A percentile compares a stretch with the other conserved stretches of the same genome.
These are phyloP conservation scores for Trypanosoma scelopori DNA, from an alignment of 208 protist species.

Conservation along the genomic window DNA sequence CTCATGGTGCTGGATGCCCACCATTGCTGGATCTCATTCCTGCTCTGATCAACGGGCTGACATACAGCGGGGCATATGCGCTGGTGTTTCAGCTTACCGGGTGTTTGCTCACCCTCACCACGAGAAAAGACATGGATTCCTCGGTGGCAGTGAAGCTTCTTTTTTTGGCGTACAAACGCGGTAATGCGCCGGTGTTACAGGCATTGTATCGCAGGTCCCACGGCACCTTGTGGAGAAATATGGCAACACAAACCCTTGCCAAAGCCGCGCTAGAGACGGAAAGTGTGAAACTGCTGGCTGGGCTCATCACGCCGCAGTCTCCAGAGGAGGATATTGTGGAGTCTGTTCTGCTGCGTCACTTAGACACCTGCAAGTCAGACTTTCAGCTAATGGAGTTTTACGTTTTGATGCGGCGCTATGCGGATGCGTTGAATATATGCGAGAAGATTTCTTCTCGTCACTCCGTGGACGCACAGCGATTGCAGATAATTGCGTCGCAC, in stretches of 20 bases:
- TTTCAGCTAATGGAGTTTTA: constrained; percentile 58
- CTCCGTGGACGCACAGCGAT: constrained; percentile 51
- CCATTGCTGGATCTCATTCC: constrained; percentile 46
- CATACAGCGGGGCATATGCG: constrained; percentile 50
- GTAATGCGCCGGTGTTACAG: constrained; percentile 42
- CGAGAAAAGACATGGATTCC: constrained; percentile 29
- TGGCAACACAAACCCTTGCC: constrained; percentile 57
- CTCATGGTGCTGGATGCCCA: constrained; percentile 29
- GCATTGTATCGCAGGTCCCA: constrained; percentile 43
- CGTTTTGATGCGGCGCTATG: constrained; percentile 67
- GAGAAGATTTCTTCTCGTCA: constrained; percentile 30
- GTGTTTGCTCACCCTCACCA: constrained; percentile 34
- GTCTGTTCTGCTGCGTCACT: constrained; percentile 34
- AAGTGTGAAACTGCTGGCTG: constrained; percentile 44
- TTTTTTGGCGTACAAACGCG: constrained; percentile 52
- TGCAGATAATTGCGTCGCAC: constrained; percentile 58
- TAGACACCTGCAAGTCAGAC: constrained; percentile 26
- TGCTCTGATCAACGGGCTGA: constrained; percentile 53
- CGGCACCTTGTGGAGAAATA: constrained; percentile 21
- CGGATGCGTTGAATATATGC: constrained; percentile 58
- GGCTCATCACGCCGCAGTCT: constrained; percentile 50
- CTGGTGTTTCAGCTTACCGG: constrained; percentile 46
- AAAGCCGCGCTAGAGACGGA: constrained; percentile 40
- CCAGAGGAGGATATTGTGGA: constrained; percentile 51
- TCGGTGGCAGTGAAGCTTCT: constrained; percentile 56